Conservation (phyloP, 345 rosid genomes). For the Eucalyptus coolabah region DNA sequence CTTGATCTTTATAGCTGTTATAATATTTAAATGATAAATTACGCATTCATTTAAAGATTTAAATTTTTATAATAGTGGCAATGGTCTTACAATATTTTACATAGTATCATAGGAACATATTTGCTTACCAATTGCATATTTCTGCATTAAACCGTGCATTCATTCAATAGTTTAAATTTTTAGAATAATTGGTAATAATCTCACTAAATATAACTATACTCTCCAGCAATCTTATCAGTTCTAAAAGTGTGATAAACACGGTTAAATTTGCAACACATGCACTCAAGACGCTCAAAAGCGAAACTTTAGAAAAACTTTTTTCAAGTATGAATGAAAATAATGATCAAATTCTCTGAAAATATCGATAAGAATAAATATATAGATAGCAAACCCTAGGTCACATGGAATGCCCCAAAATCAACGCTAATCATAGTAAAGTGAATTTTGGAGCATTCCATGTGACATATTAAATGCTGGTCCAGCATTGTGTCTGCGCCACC, state of each 20-base stretch:
- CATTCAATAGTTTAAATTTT: too few species aligned
- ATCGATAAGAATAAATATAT: neutral
- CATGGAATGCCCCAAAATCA: neutral
- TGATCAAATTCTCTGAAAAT: neutral
- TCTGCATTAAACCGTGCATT: too few species aligned
- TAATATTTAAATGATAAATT: too few species aligned
- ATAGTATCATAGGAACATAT: too few species aligned
- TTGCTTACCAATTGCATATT: too few species aligned
- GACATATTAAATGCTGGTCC: too few species aligned
- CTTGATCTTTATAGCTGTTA: neutral
- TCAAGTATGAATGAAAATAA: neutral
- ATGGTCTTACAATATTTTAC: too few species aligned
- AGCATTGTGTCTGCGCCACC: neutral
- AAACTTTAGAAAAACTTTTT: neutral
- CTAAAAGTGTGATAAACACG: rapidly evolving
- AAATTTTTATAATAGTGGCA: too few species aligned
- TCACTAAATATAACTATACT: neutral
- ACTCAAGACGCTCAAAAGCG: rapidly evolving
- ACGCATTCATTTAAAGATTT: rapidly evolving
- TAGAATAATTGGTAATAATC: rapidly evolving
- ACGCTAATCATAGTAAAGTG: neutral
- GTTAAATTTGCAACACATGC: neutral
- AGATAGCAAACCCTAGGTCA: neutral
- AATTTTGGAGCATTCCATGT: too few species aligned
- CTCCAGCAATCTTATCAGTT: rapidly evolving